These are phyloP conservation scores for Boletus insuetus DNA, from an alignment of 768 basidiomycete species.

Conservation along the genomic window DNA sequence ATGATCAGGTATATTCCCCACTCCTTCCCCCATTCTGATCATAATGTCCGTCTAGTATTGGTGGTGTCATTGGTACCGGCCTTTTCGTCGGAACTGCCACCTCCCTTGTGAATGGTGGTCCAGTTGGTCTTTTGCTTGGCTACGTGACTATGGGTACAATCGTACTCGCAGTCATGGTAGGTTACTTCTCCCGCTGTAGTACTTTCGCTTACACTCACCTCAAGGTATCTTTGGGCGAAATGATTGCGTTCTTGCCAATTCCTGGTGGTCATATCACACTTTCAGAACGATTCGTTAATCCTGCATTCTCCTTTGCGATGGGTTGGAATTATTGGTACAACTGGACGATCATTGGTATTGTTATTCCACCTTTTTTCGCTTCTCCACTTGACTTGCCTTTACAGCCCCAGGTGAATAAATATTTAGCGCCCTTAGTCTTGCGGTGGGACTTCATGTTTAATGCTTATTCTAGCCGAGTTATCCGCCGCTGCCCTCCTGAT, in stretches of 20 bases:
- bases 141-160: slow-evolving; percentile 64
- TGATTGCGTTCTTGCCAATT: slow-evolving; percentile 73
- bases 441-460: not conserved
- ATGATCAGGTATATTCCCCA: slow-evolving; percentile 62
- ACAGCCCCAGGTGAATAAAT: slow-evolving; percentile 27
- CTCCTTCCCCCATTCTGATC: not conserved
- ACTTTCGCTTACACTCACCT: not conserved
- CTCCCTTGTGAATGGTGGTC: slow-evolving; percentile 56
- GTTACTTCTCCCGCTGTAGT: slow-evolving; percentile 1
- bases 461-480: slow-evolving; percentile 25
- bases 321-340: slow-evolving; percentile 57
- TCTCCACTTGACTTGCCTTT: not conserved
- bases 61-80: slow-evolving; percentile 57
- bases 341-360: slow-evolving; percentile 26
- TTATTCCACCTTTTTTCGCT: not conserved
- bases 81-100: slow-evolving; percentile 66
- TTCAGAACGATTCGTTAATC: slow-evolving; percentile 80
- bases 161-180: slow-evolving; percentile 70
- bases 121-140: slow-evolving; percentile 72
- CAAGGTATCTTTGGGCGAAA: slow-evolving; percentile 57
- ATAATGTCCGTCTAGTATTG: slow-evolving; percentile 43
- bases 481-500: slow-evolving; percentile 66
- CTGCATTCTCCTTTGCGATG: slow-evolving; percentile 59
- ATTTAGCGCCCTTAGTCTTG: not conserved
- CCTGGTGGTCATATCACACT: slow-evolving; percentile 80